Percentiles rank a stretch among this genome's conserved stretches.
These are phyloP conservation scores for Roridomyces roridus DNA, from an alignment of 768 basidiomycete genomes.

Conservation along the genomic window DNA sequence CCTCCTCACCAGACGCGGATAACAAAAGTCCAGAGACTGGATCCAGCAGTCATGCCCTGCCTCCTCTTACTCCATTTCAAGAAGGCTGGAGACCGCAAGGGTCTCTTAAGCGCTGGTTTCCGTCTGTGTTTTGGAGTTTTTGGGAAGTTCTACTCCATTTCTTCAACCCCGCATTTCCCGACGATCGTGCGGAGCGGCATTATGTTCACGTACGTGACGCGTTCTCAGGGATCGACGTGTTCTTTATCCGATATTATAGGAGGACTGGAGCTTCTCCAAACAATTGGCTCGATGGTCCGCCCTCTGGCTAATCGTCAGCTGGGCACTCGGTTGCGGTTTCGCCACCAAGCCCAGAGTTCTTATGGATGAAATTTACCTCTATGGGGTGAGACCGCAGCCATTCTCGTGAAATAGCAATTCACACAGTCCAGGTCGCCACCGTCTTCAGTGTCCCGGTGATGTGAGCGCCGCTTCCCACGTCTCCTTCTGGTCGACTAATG, in stretches of 20 bases:
- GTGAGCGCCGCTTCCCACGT: conserved; percentile 32
- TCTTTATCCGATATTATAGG: conserved; percentile 41
- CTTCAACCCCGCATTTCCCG: conserved; percentile 66
- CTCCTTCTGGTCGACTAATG: neutral
- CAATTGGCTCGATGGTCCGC: conserved; percentile 67
- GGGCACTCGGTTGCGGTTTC: conserved; percentile 66
- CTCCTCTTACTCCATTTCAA: conserved; percentile 13
- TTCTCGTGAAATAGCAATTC: neutral
- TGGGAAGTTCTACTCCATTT: conserved; percentile 55
- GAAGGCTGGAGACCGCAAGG: conserved; percentile 18
- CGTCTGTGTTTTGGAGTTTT: conserved; percentile 34
- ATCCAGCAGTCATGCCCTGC: conserved; percentile 37
- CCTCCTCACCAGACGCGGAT: conserved; percentile 23
- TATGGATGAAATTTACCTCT: conserved; percentile 68
- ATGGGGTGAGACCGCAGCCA: conserved; percentile 45
- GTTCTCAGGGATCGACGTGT: neutral
- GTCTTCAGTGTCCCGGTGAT: conserved; percentile 65
- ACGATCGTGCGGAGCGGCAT: conserved; percentile 54
- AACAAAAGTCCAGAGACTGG: conserved; percentile 31
- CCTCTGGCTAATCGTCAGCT: conserved; percentile 70
- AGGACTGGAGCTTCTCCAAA: conserved; percentile 78
- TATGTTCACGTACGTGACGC: conserved; percentile 43
- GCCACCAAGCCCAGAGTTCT: conserved; percentile 48
- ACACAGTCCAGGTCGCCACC: conserved; percentile 54
- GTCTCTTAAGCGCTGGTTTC: conserved; percentile 30